Evolutionary conservation across 2,329 filamentous ascomycete genomes (phyloP), one percentile per base, ranked within the genome.

Genomic region (Neopestalotiopsis clavispora): DNA sequence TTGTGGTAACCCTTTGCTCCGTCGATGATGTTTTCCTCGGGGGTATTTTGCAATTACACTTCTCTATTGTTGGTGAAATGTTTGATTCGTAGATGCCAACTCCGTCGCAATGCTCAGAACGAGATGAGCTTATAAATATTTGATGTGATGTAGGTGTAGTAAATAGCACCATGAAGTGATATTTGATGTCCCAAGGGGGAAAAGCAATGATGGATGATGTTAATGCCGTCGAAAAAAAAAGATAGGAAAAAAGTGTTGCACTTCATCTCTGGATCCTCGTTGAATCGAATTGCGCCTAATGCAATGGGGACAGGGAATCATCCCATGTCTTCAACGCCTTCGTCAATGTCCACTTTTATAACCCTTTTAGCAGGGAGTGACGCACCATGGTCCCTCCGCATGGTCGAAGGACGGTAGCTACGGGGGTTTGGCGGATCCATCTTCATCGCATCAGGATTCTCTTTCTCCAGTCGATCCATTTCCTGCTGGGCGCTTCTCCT

Each of bases 401-500:
- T 85, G 71, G 82, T 87, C 68, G 85, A 84, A 42, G 85, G 84
- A 17, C 87, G 83, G 69, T 84, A 85, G 56, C 83, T 86, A 59
- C 87, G 81, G 17, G 81, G 76, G 75, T 84, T 85, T 42, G 75
- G 74, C 52, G 81, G 72, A 49, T 78, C 74, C 14, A 69, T 57
- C 30, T 72, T 67, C 5, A 59, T 12, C n/a, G 67, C 68, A 14
- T 69, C 68, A 1, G 85, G 82, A 68, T 87, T 85, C 70, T 91
- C 87, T 14, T 83, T 82, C 67, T 83, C 76, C 23, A 90, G 77
- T 30, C 87, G 86, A 65, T 86, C 84, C 71, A 89, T 85, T 78
- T 93, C 90, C 65, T 84, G 84, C 57, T 84, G 84, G 17, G 91
- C 89, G 66, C 89, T 81, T 40, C 87, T 86, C 65, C 90, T 84